Evolutionary conservation across 2,329 filamentous ascomycete species (phyloP), one percentile per base, ranked within the genome.

Genomic region (Fusarium clavum): DNA sequence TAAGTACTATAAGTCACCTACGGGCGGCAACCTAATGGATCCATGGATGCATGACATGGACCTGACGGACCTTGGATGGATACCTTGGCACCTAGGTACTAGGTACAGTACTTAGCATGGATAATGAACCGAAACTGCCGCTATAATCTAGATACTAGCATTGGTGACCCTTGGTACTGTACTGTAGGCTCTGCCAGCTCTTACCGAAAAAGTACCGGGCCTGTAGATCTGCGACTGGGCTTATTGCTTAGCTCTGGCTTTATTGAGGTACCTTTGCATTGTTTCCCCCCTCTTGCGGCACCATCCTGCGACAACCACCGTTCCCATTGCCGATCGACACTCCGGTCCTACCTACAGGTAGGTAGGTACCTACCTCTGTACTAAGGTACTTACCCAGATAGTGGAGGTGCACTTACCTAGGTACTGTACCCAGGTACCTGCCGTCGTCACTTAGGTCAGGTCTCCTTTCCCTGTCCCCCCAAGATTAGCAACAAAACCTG

Each of bases 181-280:
- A 10, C 20, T 46, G 22, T 27, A 48, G n/a, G 27, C 40, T n/a
- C 53, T 41, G 24, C 20, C 48, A 40, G 13, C 45, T 62, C 29
- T 64, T 67, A 70, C 52, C 48, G 9, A 49, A 45, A 41, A 63
- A 40, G 69, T 72, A 69, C 53, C 30, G 55, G 55, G 55, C 48
- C 61, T 75, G 71, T 54, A 71, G 73, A 75, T 75, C 73, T 62
- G 63, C 51, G 61, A 74, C 73, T 75, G 73, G 73, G 73, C 71
- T 73, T 74, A 57, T 75, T 65, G 49, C 71, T 72, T 75, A 75
- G 73, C 73, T 71, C 45, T 43, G 40, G 49, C 60, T 54, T 30
- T 12, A 46, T 48, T 24, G 18, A 38, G 24, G 48, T 20, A 10
- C 32, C 32, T 38, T 40, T 52, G 48, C 48, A 38, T 45, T 52